A percentile compares a stretch with the other conserved stretches of the same genome.
phyloP scores from a whole-genome alignment of 768 basidiomycete species.

The Lactarius pseudohatsudake region DNA sequence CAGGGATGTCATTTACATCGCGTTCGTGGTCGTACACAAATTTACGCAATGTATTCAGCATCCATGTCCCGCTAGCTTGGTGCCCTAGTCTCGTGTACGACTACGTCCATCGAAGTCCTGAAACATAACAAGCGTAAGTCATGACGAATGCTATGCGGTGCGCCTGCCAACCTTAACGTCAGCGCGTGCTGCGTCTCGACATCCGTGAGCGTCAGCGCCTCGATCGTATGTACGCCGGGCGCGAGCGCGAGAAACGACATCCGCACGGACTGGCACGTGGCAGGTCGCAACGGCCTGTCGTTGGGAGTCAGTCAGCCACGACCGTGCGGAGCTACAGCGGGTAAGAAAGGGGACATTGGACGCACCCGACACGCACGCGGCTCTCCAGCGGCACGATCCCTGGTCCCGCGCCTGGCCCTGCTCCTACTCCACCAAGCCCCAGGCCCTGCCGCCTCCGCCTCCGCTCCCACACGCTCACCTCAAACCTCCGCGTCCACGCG shows the following conservation, averaged over 20 bases:
- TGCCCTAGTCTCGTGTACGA: conserved; percentile 15
- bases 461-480: conserved; percentile 65
- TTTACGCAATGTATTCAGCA: too few relatives aligned
- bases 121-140: neutral
- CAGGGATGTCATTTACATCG: too few relatives aligned
- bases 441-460: conserved; percentile 44
- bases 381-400: conserved; percentile 78
- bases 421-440: conserved; percentile 22
- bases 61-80: too few relatives aligned
- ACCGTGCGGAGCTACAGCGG: too few relatives aligned
- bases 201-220: conserved; percentile 70
- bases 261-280: conserved; percentile 80
- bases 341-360: too few relatives aligned
- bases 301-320: too few relatives aligned
- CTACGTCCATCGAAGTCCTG: conserved; percentile 66
- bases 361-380: conserved; percentile 76
- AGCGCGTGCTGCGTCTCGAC: conserved; percentile 69
- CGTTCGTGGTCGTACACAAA: too few relatives aligned
- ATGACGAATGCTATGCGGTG: neutral
- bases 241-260: conserved; percentile 83
- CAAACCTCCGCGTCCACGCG: conserved; percentile 72
- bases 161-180: conserved; percentile 60
- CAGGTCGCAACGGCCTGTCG: conserved; percentile 70
- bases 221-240: conserved; percentile 77
- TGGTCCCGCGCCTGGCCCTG: conserved; percentile 27